Percentiles rank a stretch among this genome's conserved stretches.
These are phyloP conservation scores for Vitis riparia DNA, from an alignment of 164 flowering plant genomes.

Conservation along the genomic window DNA sequence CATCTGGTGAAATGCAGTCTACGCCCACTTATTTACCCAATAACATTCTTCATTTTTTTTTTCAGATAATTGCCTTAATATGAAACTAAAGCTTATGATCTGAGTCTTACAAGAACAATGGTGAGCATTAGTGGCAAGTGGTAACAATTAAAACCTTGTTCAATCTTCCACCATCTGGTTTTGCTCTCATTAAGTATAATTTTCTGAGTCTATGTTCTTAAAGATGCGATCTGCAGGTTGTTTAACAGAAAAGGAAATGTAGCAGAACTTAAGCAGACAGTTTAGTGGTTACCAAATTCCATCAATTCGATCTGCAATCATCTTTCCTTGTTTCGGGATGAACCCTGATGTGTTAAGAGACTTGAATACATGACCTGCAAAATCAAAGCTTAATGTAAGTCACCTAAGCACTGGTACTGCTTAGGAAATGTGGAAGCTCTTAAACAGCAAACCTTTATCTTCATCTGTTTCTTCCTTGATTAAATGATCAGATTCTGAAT, in stretches of 20 bases:
- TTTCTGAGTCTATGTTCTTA: too few relatives aligned
- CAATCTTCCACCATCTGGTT: background rate
- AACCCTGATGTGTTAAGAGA: conserved; percentile 86
- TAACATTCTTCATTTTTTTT: too few relatives aligned
- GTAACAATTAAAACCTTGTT: background rate
- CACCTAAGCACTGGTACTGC: background rate
- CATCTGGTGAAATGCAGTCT: too few relatives aligned
- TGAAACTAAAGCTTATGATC: too few relatives aligned
- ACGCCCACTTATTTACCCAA: too few relatives aligned
- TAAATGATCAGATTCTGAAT: conserved; percentile 62
- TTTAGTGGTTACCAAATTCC: conserved; percentile 72
- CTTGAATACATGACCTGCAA: conserved; percentile 91
- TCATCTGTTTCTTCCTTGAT: conserved; percentile 64
- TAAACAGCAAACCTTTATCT: conserved; percentile 70
- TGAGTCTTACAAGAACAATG: too few relatives aligned
- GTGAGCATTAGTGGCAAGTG: too few relatives aligned
- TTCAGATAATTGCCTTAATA: too few relatives aligned
- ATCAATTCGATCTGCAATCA: conserved; percentile 82
- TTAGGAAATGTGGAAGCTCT: background rate
- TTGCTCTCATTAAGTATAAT: too few relatives aligned
- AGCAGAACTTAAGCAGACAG: background rate
- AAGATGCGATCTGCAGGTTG: too few relatives aligned
- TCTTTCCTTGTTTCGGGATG: conserved; percentile 83
- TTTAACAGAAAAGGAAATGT: too few relatives aligned
- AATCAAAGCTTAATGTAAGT: conserved; percentile 3